These are phyloP conservation scores for Leccinum sublutescens DNA, from an alignment of 768 basidiomycete species.

Conservation along the genomic window DNA sequence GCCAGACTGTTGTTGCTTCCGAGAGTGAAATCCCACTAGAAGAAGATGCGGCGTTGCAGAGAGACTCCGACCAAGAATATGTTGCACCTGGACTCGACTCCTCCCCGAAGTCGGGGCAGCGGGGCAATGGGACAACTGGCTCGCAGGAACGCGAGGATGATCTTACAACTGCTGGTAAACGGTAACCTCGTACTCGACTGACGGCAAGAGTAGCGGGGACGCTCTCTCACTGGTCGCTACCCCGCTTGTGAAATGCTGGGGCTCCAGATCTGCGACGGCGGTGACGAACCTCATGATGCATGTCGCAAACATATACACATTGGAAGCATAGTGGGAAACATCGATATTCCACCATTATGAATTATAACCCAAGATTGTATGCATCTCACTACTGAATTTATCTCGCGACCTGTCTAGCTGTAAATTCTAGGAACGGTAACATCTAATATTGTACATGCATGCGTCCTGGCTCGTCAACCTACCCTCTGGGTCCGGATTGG, in stretches of 20 bases:
- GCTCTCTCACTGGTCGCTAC: not conserved
- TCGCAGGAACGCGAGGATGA: not conserved
- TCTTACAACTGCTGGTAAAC: not conserved
- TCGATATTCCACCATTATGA: not conserved
- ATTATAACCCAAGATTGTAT: too few species aligned
- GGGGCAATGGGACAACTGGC: not conserved
- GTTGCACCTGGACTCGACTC: not conserved
- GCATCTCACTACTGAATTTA: too few species aligned
- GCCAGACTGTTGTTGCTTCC: not conserved
- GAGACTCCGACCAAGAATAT: not conserved
- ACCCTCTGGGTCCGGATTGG: too few species aligned
- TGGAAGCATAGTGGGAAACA: too few species aligned
- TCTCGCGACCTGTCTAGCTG: too few species aligned
- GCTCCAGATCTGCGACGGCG: not conserved
- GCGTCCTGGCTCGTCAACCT: too few species aligned
- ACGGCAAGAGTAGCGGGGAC: not conserved
- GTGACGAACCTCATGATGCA: not conserved
- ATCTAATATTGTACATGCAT: too few species aligned
- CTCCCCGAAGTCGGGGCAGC: not conserved
- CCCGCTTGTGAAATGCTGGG: constrained; percentile 1
- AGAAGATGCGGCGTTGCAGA: not conserved
- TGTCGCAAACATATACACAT: not conserved
- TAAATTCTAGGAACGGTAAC: too few species aligned
- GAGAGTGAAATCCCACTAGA: not conserved
- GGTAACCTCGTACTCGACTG: not conserved